These are phyloP conservation scores for Lolium perenne DNA, from an alignment of 176 grass and related monocot species.

Conservation along the genomic window DNA sequence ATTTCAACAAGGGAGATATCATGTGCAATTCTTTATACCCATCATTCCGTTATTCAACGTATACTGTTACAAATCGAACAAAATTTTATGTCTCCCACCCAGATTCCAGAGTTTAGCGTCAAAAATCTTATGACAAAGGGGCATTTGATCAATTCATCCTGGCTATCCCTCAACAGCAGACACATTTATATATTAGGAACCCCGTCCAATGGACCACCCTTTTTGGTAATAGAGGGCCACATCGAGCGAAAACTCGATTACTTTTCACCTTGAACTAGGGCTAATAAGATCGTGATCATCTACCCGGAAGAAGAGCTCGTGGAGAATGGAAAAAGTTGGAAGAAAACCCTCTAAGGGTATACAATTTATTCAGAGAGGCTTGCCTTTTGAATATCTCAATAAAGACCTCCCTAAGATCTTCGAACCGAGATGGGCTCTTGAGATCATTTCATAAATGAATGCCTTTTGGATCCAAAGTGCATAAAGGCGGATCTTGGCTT, in stretches of 20 bases:
- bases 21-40: not conserved
- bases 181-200: not conserved
- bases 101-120: not conserved
- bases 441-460: not conserved
- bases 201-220: not conserved
- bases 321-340: not conserved
- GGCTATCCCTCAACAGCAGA: not conserved
- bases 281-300: not conserved
- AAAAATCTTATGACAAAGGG: not conserved
- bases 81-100: conserved; percentile 5
- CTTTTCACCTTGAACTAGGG: not conserved
- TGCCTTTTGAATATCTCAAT: not conserved
- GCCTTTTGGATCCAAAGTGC: not conserved
- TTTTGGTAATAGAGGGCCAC: not conserved
- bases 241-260: not conserved
- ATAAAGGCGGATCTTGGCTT: not conserved
- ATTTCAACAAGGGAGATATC: not conserved
- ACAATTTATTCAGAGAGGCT: not conserved
- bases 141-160: not conserved
- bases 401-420: not conserved
- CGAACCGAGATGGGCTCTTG: not conserved
- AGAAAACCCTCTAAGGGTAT: not conserved
- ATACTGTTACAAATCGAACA: not conserved
- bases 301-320: not conserved
- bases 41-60: not conserved